Percentiles rank a stretch among this genome's conserved stretches.
Conservation (phyloP, 2,329 filamentous ascomycete genomes). For the Chalaropsis ovoidea region DNA sequence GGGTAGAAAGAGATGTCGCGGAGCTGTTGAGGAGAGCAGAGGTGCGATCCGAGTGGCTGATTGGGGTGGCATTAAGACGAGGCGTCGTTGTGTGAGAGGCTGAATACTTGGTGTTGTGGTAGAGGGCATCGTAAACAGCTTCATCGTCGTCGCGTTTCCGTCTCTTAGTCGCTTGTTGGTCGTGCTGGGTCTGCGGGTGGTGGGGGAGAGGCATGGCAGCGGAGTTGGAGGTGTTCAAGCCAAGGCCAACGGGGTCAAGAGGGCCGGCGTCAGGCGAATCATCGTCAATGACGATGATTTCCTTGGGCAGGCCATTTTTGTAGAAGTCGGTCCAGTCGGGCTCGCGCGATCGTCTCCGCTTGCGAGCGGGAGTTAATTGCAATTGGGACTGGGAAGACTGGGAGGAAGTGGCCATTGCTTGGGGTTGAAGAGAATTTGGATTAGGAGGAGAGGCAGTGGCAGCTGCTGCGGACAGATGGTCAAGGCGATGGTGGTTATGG, state of each 20-base stretch:
- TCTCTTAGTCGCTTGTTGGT: slow-evolving; percentile 58
- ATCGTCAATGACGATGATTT: slow-evolving; percentile 70
- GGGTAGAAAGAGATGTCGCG: slow-evolving; percentile 65
- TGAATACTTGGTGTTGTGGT: slow-evolving; percentile 61
- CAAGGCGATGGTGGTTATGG: slow-evolving; percentile 19
- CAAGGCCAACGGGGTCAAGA: slow-evolving; percentile 24
- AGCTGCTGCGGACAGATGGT: slow-evolving; percentile 14
- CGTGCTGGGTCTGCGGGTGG: slow-evolving; percentile 25
- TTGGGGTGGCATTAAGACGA: slow-evolving; percentile 54
- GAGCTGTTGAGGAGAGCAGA: slow-evolving; percentile 77
- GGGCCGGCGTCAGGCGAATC: slow-evolving; percentile 54
- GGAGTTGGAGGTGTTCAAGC: slow-evolving; percentile 28
- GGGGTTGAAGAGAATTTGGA: slow-evolving; percentile 14
- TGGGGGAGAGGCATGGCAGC: slow-evolving; percentile 28
- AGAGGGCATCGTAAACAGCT: slow-evolving; percentile 50
- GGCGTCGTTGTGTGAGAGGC: slow-evolving; percentile 62
- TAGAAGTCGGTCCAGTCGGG: slow-evolving; percentile 76
- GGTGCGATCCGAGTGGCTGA: slow-evolving; percentile 67
- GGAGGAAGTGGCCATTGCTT: slow-evolving; percentile 22
- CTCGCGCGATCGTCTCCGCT: slow-evolving; percentile 49
- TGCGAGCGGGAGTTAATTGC: slow-evolving; percentile 30
- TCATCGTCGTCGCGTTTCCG: slow-evolving; percentile 55
- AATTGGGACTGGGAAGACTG: slow-evolving; percentile 28
- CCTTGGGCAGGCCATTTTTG: slow-evolving; percentile 70
- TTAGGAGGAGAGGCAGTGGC: slow-evolving; percentile 21